Base-by-base conservation (phyloP, 164 flowering plant species). In the Magnolia kwangsiensis region DNA sequence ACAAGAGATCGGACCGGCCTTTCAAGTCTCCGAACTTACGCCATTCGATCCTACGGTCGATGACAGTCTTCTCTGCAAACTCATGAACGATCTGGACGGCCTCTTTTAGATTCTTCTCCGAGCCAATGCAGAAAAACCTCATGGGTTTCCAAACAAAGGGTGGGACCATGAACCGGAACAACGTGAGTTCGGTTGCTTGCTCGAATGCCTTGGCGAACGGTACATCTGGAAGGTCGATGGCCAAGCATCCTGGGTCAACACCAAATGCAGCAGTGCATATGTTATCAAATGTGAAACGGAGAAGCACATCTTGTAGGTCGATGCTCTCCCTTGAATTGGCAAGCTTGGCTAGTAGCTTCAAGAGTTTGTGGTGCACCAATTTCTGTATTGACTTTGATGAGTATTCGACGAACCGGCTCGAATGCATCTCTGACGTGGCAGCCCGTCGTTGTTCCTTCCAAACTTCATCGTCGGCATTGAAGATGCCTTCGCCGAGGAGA, bases 181-280 rank as follows among this genome's bases (percentile, higher is more conserved):
- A 50, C 1, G 88, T 81, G 20, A 83, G 58, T 74, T 88, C 86
- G 0, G 89, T 84, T 0, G 98, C 96, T 8, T 86, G 80, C 78
- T 91, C 96, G 73, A 91, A 93, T 0, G 98, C 98, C 37, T 77
- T 84, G 0, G 91, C 93, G 45, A 91, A 88, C 0, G 89, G 90
- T 21, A 87, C 80, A 20, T 84, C 81, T 0, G 93, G 93, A 3
- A 85, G 74, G 29, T 85, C 83, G 0, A 82, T 63, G 21, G 78
- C 83, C 74, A 89, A 78, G 75, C 90, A 88, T 2, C 85, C 88
- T 0, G 93, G 89, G 73, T 93, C 89, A 29, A 88, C 80, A 0
- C 95, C 96, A 21, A 93, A 82, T 0, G 91, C 91, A 0, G 86
- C 83, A 10, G 70, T 71, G 81, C 93, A 93, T 9, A 90, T 87